Evolutionary conservation across 2,329 filamentous ascomycete genomes (phyloP), one percentile per base, ranked within the genome.

Genomic region (Calonectria ilicicola): DNA sequence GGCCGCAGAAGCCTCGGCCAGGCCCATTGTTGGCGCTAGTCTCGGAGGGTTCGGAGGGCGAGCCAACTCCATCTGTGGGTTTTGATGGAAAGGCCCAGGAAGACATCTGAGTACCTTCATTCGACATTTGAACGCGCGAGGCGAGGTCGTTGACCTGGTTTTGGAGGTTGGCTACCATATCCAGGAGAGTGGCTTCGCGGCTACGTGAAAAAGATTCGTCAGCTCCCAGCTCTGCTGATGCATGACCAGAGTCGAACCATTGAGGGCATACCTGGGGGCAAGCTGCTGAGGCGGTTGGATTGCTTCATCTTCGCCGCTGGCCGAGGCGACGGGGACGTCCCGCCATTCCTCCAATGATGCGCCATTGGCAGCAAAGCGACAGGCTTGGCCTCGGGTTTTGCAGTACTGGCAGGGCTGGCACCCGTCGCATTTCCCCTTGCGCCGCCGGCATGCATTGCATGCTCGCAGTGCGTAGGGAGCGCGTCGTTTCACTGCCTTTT

Each of bases 401-500:
- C 76, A 78, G 47, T 76, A 72, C 17, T 67, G 67, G 63, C 77
- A 79, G 21, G 77, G 77, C 32, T 78, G 67, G 17, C 65, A 70
- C 9, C 77, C 77, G 35, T 77, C 74, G 66, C 77, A 79, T 72
- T 74, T 75, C 12, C 77, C 77, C 67, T 79, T 79, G 26, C 77
- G 75, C 15, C 75, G 67, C 29, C 77, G 77, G 67, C 77, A 79
- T 2, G 72, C 72, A 53, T 78, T 76, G 69, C 77, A 79, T 10
- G 77, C 77, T n/a, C 76, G 74, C 19, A 74, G 56, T n/a, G 73
- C 72, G 27, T 78, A 78, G 5, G 75, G 74, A 9, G 75, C 76
- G 29, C 76, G 69, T 40, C 75, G 21, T 17, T 68, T 72, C 17
- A 42, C 26, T 12, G 49, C 21, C 27, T 66, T 51, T 40, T 51